These are phyloP conservation scores for Orobanche coerulescens DNA, from an alignment of 257 asterid genomes.

Conservation along the genomic window DNA sequence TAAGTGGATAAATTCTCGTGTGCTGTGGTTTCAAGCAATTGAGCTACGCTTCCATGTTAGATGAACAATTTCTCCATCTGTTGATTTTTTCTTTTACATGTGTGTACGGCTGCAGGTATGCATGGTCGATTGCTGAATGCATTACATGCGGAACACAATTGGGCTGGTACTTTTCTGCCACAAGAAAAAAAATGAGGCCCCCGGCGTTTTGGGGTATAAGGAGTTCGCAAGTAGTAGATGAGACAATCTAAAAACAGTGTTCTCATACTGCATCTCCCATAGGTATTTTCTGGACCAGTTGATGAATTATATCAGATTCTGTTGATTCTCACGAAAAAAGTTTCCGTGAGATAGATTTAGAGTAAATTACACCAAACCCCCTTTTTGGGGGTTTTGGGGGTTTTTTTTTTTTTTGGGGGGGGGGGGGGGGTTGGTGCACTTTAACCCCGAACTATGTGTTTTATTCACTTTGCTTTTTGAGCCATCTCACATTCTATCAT, in stretches of 20 bases:
- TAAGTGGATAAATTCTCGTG: not conserved
- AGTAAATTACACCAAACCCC: too few species aligned
- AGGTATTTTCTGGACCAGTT: constrained; percentile 14
- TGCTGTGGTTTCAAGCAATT: not conserved
- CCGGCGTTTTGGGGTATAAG: constrained; percentile 87
- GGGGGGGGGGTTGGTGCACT: too few species aligned
- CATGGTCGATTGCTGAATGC: constrained; percentile 87
- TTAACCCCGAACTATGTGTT: too few species aligned
- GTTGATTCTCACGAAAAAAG: too few species aligned
- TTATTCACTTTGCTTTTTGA: too few species aligned
- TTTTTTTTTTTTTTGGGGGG: too few species aligned
- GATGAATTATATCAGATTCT: not conserved
- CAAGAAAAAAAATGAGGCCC: constrained; percentile 56
- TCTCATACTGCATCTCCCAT: not conserved
- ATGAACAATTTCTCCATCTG: constrained; percentile 11
- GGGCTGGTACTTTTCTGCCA: constrained; percentile 89
- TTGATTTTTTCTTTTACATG: not conserved
- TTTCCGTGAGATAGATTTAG: not conserved
- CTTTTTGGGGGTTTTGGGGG: too few species aligned
- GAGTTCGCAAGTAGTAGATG: constrained; percentile 77
- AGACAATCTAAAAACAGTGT: constrained; percentile 28
- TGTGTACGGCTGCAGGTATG: constrained; percentile 49
- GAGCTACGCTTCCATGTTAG: not conserved
- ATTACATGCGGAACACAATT: constrained; percentile 61
- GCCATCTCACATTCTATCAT: too few species aligned